Base-by-base conservation (phyloP, 345 rosid genomes). In the Erodium maritimum region DNA sequence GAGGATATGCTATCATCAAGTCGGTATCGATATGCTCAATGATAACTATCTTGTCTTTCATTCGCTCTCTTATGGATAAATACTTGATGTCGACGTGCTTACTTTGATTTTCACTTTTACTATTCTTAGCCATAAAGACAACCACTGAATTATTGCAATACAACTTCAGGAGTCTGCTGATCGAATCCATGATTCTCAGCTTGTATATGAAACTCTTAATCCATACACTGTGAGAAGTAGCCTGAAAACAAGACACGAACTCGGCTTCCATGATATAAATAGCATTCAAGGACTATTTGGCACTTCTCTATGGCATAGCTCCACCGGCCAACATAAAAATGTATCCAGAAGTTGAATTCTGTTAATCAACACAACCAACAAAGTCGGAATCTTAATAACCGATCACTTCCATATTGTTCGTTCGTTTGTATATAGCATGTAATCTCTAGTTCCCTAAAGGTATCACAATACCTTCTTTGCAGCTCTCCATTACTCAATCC, bases 221-320 rank as follows among this genome's bases (percentile, higher is more conserved):
- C 60, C 45, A 57, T 21, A 57, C 34, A 57, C 45, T 17, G 14
- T 57, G 60, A 10, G 60, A 57, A 19, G 45, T 57, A n/a, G n/a
- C n/a, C n/a, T n/a, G n/a, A n/a, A n/a, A n/a, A n/a, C n/a, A n/a
- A n/a, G n/a, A n/a, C n/a, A 54, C 24, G 21, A 4, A 54, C 57
- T 54, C 3, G 17, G 24, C 57, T 21, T 54, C 22, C 21, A 54
- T 54, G 2, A 21, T 54, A 4, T 13, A 54, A 54, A 21, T 54
- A 21, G 57, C 1, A 54, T 3, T 54, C 13, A 54, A 54, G 24
- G 12, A 2, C 21, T 54, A 4, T 21, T 54, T 54, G 57, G 19
- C 2, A 54, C 57, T 54, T 17, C 19, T 54, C 5, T 21, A 54
- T 14, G 19, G 13, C 5, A 54, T 54, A 19, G 5, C 57, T 54